Percentiles rank a stretch among this genome's conserved stretches.
Evolutionary conservation across 2,329 filamentous ascomycete species (phyloP).

Genomic region (Sporothrix euskadiensis): DNA sequence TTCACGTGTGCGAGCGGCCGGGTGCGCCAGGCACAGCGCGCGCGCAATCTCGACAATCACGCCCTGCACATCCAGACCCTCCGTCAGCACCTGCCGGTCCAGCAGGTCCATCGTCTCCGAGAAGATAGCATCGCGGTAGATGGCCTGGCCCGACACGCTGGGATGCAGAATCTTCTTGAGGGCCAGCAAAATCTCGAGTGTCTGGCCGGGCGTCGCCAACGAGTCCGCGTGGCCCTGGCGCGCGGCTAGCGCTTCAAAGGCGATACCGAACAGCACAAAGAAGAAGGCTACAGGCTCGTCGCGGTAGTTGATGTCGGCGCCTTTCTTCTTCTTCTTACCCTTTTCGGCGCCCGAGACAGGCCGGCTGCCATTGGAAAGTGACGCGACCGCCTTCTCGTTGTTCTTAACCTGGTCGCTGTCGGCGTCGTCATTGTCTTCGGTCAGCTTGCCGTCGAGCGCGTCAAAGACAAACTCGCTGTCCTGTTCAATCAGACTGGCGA

Average conservation of each 20-base stretch:
- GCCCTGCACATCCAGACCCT: constrained; percentile 81
- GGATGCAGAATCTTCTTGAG: constrained; percentile 94
- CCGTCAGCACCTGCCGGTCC: constrained; percentile 87
- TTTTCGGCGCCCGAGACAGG: constrained; percentile 43
- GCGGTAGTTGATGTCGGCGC: constrained; percentile 88
- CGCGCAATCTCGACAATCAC: constrained; percentile 94
- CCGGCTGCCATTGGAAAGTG: constrained; percentile 35
- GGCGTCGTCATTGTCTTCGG: constrained; percentile 37
- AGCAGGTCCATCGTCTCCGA: constrained; percentile 96
- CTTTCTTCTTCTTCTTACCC: constrained; percentile 51
- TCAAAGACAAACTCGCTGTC: constrained; percentile 98
- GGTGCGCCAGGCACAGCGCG: constrained; percentile 86
- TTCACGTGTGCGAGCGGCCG: constrained; percentile 73
- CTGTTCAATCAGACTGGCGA: constrained; percentile 94
- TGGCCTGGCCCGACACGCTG: constrained; percentile 91
- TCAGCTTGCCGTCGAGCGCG: constrained; percentile 82
- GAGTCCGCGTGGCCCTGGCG: constrained; percentile 67
- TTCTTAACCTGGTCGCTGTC: constrained; percentile 2
- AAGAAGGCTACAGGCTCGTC: constrained; percentile 98
- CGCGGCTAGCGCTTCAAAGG: constrained; percentile 91
- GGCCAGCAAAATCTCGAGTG: constrained; percentile 78
- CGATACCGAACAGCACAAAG: constrained; percentile 94
- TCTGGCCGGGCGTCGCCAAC: constrained; percentile 73
- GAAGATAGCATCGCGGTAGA: constrained; percentile 94
- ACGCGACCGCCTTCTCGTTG: background rate